These are phyloP conservation scores for Fusarium pininemorale DNA, from an alignment of 2,329 filamentous ascomycete genomes.

Conservation along the genomic window DNA sequence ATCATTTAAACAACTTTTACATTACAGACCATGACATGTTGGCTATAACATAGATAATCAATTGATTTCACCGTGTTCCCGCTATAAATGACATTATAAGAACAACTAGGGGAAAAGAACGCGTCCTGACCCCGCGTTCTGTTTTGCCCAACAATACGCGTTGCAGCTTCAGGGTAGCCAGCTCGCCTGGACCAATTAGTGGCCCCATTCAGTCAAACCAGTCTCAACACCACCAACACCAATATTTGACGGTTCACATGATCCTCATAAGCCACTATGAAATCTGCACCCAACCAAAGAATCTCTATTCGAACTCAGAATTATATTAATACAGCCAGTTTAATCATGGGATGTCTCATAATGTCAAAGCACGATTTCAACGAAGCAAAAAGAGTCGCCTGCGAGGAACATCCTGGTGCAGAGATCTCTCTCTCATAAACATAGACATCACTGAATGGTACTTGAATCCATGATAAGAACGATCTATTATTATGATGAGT, in stretches of 20 bases:
- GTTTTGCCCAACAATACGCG: neutral
- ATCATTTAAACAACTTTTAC: accelerated
- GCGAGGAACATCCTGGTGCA: neutral
- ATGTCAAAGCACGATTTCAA: no score
- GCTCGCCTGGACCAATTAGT: neutral
- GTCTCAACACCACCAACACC: no score
- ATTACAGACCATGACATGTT: accelerated
- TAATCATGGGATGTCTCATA: no score
- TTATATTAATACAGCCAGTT: accelerated
- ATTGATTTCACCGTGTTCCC: accelerated
- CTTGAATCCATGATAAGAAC: neutral
- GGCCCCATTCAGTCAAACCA: neutral
- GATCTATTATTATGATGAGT: neutral
- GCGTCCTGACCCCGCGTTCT: neutral
- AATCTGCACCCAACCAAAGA: accelerated
- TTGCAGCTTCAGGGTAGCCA: neutral
- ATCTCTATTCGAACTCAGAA: neutral
- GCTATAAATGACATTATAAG: no score
- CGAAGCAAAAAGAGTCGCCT: neutral
- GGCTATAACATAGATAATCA: accelerated
- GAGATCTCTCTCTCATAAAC: neutral
- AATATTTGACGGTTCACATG: neutral
- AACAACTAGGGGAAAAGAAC: accelerated
- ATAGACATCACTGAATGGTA: neutral
- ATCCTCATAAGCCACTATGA: neutral